These are phyloP conservation scores for Rubia balearica DNA, from an alignment of 305 asterid genomes.

Conservation along the genomic window DNA sequence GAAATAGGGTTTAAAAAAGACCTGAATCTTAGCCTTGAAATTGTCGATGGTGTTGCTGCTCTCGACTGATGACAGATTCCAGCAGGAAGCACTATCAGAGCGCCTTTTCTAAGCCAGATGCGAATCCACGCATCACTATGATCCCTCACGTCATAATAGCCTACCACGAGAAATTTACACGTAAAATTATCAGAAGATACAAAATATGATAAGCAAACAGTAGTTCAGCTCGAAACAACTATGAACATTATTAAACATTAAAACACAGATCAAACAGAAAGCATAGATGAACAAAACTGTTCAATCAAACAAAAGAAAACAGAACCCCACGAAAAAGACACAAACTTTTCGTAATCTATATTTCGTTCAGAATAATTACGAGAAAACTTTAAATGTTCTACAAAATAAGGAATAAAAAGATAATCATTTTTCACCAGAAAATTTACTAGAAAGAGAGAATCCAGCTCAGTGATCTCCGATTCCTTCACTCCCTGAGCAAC, in stretches of 20 bases:
- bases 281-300: background rate
- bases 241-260: background rate
- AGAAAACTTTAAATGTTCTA: background rate
- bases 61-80: slow-evolving; percentile 13
- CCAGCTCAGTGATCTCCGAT: slow-evolving; percentile 89
- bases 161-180: too few relatives aligned
- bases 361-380: background rate
- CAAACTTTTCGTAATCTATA: background rate
- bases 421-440: background rate
- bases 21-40: slow-evolving; percentile 18
- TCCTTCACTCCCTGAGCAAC: slow-evolving; percentile 85
- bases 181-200: too few relatives aligned
- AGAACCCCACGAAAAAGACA: background rate
- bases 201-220: background rate
- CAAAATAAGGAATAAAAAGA: background rate
- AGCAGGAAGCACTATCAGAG: too few relatives aligned
- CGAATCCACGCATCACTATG: too few relatives aligned
- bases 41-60: slow-evolving; percentile 29
- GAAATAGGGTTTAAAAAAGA: background rate
- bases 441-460: slow-evolving; percentile 75
- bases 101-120: too few relatives aligned
- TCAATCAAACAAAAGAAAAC: background rate
- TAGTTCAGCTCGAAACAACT: background rate
- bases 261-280: background rate
- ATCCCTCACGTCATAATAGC: too few relatives aligned